phyloP scores from a whole-genome alignment of 2,329 filamentous ascomycete species.

The Alternaria sp. region DNA sequence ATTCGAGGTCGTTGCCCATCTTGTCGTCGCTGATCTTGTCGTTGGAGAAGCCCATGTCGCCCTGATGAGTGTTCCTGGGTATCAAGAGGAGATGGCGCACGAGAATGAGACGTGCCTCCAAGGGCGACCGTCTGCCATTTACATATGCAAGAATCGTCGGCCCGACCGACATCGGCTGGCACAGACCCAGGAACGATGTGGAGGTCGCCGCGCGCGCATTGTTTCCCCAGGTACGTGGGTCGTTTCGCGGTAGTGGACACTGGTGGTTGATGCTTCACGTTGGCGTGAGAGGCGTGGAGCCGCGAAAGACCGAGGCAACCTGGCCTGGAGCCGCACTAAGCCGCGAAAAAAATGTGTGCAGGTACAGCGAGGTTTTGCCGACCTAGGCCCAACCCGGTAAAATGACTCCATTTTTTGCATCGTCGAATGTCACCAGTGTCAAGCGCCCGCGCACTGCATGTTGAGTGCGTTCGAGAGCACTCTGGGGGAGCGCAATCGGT shows the following conservation, averaged over 20 bases:
- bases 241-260: background rate
- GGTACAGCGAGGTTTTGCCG: constrained; percentile 6
- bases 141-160: constrained; percentile 9
- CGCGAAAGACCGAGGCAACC: constrained; percentile 6
- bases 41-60: constrained; percentile 4
- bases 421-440: constrained; percentile 1
- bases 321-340: constrained; percentile 8
- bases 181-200: constrained; percentile 6
- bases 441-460: background rate
- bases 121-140: constrained; percentile 7
- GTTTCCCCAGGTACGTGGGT: constrained; percentile 11
- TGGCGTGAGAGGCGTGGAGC: constrained; percentile 4
- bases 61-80: constrained; percentile 1
- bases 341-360: constrained; percentile 6
- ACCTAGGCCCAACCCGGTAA: background rate
- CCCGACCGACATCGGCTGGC: constrained; percentile 12
- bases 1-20: constrained; percentile 3
- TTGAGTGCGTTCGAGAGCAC: constrained; percentile 8
- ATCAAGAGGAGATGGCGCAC: constrained; percentile 1
- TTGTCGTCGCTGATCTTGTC: background rate
- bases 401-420: constrained; percentile 1
- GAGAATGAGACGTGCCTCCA: background rate
- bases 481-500: background rate
- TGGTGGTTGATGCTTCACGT: constrained; percentile 4
- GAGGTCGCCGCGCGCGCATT: constrained; percentile 7